Percentiles rank a stretch among this genome's conserved stretches.
Evolutionary conservation across 2,329 filamentous ascomycete species (phyloP).

Genomic region (Coniochaeta hoffmannii): DNA sequence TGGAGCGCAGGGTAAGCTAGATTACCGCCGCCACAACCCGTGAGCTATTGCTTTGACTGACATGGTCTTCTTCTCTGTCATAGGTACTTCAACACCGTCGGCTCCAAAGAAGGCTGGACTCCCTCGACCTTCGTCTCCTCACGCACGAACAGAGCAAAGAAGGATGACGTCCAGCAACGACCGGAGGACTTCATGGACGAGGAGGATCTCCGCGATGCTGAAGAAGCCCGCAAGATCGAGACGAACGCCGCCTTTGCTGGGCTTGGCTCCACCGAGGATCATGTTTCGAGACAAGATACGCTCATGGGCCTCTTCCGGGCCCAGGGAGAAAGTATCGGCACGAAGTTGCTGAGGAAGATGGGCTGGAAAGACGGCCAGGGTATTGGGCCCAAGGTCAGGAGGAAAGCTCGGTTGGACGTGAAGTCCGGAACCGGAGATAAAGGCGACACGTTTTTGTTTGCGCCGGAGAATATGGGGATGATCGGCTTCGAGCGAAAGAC

Average conservation of each 20-base stretch:
- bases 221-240: conserved; percentile 67
- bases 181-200: conserved; percentile 97
- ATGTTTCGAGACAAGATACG: conserved; percentile 38
- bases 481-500: conserved; percentile 58
- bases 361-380: conserved; percentile 94
- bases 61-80: conserved; percentile 7
- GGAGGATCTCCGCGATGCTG: conserved; percentile 82
- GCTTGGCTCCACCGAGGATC: conserved; percentile 59
- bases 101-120: conserved; percentile 96
- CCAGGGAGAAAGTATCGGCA: conserved; percentile 77
- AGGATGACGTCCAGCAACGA: conserved; percentile 50
- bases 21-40: no score
- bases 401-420: conserved; percentile 61
- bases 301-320: conserved; percentile 67
- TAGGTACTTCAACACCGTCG: conserved; percentile 98
- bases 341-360: conserved; percentile 82
- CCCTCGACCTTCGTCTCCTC: conserved; percentile 90
- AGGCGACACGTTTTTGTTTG: conserved; percentile 63
- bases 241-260: conserved; percentile 69
- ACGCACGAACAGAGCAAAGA: conserved; percentile 67
- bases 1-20: conserved; percentile 82
- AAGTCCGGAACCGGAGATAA: conserved; percentile 28
- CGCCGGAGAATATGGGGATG: conserved; percentile 71
- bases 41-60: neutral
- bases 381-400: conserved; percentile 76